Conservation (phyloP, 306 rosid genomes). For the Cajanus cajan region DNA sequence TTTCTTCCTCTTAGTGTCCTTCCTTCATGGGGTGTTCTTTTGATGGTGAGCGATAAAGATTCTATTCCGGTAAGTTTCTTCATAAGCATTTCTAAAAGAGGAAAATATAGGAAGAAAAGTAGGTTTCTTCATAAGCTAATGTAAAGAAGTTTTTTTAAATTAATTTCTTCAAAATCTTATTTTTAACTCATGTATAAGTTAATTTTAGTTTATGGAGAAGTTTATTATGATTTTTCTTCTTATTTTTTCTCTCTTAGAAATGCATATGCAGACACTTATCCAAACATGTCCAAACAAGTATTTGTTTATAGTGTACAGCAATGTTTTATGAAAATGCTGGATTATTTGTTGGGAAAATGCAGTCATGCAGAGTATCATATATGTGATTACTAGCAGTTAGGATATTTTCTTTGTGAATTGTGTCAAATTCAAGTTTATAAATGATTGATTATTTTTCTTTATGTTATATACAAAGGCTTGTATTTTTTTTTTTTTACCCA, state of each 20-base stretch:
- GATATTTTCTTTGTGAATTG: neutral
- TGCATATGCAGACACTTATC: too few species aligned
- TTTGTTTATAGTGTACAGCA: neutral
- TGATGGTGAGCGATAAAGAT: constrained; percentile 13
- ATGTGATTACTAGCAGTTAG: constrained; percentile 2
- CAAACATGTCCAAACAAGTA: neutral
- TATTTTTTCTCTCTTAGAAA: too few species aligned
- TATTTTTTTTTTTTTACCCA: neutral
- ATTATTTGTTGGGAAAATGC: constrained; percentile 20
- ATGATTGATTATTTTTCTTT: neutral
- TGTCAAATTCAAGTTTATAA: neutral
- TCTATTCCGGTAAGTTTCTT: too few species aligned
- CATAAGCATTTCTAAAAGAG: too few species aligned
- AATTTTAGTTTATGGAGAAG: too few species aligned
- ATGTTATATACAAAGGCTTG: neutral
- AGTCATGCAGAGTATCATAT: neutral
- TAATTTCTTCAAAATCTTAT: too few species aligned
- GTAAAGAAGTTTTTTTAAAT: too few species aligned
- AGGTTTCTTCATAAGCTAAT: too few species aligned
- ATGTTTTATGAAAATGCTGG: neutral
- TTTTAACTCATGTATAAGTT: too few species aligned
- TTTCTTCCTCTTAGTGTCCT: constrained; percentile 2
- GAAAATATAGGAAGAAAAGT: too few species aligned
- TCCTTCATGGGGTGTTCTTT: constrained; percentile 38
- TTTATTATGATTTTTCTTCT: too few species aligned